Percentiles rank a stretch among this genome's conserved stretches.
phyloP scores from a whole-genome alignment of 495 filamentous ascomycete species.

The Penicillium tannophilum region DNA sequence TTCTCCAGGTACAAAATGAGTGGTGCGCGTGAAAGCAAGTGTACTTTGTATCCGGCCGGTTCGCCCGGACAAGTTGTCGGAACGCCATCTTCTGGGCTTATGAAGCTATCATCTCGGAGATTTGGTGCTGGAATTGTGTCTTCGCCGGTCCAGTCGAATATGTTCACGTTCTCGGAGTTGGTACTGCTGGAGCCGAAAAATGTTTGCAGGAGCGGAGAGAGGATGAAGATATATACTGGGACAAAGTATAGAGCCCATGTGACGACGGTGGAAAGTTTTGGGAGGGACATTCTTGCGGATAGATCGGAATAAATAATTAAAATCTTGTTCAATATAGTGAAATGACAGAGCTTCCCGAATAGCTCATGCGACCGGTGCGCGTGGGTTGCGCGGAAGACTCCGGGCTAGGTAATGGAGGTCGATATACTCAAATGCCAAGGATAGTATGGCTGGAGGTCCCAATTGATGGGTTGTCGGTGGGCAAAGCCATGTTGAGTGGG shows the following conservation, averaged over 20 bases:
- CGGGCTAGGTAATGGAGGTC: not conserved
- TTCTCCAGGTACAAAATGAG: conserved; percentile 59
- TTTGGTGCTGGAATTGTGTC: conserved; percentile 24
- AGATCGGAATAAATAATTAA: not conserved
- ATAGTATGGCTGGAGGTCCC: not conserved
- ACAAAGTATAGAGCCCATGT: conserved; percentile 44
- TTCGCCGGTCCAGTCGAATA: conserved; percentile 23
- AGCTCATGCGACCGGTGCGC: conserved; percentile 1
- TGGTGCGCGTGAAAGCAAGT: conserved; percentile 52
- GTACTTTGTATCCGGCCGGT: conserved; percentile 36
- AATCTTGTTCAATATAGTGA: conserved; percentile 8
- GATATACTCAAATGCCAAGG: not conserved
- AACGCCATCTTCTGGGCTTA: conserved; percentile 35
- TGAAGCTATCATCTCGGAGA: conserved; percentile 37
- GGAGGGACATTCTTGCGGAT: conserved; percentile 23
- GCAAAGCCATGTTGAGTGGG: conserved; percentile 7
- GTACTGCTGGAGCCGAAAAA: conserved; percentile 12
- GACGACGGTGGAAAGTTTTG: conserved; percentile 34
- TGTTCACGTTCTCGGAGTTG: conserved; percentile 13
- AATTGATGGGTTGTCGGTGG: not conserved
- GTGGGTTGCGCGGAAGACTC: not conserved
- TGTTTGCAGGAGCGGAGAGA: conserved; percentile 25
- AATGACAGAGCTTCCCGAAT: not conserved
- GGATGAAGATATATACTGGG: conserved; percentile 43
- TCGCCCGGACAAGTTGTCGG: conserved; percentile 29